These are phyloP conservation scores for Plasmodium cynomolgi DNA, from an alignment of 169 alveolate genomes.

Conservation along the genomic window DNA sequence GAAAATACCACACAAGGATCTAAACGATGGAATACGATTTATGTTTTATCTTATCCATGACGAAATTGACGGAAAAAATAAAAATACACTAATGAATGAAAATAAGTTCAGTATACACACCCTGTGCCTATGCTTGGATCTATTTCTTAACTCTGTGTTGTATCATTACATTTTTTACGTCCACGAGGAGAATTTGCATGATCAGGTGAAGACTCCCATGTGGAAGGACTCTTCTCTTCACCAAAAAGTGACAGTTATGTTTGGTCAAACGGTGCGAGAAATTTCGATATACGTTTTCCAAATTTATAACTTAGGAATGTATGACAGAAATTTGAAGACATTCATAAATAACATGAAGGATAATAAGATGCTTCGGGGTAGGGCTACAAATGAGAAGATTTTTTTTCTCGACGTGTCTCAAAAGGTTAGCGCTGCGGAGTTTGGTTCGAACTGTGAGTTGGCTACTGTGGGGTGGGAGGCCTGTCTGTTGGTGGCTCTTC, in stretches of 20 bases:
- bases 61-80: conserved; percentile 68
- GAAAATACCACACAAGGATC: conserved; percentile 52
- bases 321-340: conserved; percentile 30
- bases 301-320: conserved; percentile 53
- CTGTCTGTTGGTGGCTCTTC: no score
- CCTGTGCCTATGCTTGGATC: conserved; percentile 34
- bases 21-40: conserved; percentile 60
- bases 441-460: not conserved
- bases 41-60: conserved; percentile 61
- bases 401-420: conserved; percentile 61
- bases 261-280: conserved; percentile 57
- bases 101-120: conserved; percentile 66
- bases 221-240: not conserved
- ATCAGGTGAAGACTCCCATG: not conserved
- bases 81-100: conserved; percentile 4
- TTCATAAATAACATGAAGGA: conserved; percentile 52
- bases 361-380: conserved; percentile 15
- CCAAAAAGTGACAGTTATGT: conserved; percentile 35
- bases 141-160: conserved; percentile 52
- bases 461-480: not conserved
- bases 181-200: conserved; percentile 23
- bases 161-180: conserved; percentile 67
- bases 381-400: conserved; percentile 51
- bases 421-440: conserved; percentile 19
- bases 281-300: conserved; percentile 61